phyloP scores from a whole-genome alignment of 2,329 filamentous ascomycete genomes.

The Colletotrichum sp. region DNA sequence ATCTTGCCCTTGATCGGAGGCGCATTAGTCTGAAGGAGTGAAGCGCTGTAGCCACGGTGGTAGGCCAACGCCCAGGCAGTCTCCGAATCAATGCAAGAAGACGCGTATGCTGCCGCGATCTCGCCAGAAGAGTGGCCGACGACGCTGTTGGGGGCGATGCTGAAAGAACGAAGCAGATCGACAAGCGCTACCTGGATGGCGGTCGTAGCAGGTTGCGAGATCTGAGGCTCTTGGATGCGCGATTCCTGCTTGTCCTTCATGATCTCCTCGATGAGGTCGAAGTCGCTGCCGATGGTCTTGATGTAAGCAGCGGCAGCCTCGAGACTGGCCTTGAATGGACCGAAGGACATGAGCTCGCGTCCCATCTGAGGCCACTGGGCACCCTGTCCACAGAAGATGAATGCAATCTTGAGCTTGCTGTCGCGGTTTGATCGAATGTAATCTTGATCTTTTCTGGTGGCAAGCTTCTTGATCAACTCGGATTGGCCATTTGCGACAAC shows the following conservation, averaged over 20 bases:
- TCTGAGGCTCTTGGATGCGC: constrained; percentile 36
- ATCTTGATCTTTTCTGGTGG: constrained; percentile 17
- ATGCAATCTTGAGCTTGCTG: constrained; percentile 37
- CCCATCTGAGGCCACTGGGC: constrained; percentile 50
- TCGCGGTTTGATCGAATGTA: constrained; percentile 29
- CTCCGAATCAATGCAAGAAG: constrained; percentile 37
- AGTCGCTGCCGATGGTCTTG: constrained; percentile 33
- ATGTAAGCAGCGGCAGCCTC: constrained; percentile 36
- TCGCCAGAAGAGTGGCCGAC: constrained; percentile 54
- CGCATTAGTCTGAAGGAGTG: constrained; percentile 28
- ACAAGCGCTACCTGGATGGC: constrained; percentile 47
- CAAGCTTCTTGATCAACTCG: constrained; percentile 37
- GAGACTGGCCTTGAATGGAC: constrained; percentile 46
- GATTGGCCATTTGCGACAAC: constrained; percentile 38
- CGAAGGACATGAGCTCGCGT: constrained; percentile 42
- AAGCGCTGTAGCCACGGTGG: constrained; percentile 41
- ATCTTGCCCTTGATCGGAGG: constrained; percentile 42
- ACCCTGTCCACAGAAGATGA: constrained; percentile 50
- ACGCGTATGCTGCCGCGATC: constrained; percentile 49
- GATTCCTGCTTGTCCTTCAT: constrained; percentile 28
- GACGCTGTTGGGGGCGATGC: constrained; percentile 36
- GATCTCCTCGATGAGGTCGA: constrained; percentile 41
- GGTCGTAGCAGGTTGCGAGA: constrained; percentile 47
- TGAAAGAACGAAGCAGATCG: constrained; percentile 40
- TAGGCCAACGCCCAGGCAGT: constrained; percentile 48